phyloP scores from a whole-genome alignment of 2,329 filamentous ascomycete species.

The Akanthomyces uredinophilus region DNA sequence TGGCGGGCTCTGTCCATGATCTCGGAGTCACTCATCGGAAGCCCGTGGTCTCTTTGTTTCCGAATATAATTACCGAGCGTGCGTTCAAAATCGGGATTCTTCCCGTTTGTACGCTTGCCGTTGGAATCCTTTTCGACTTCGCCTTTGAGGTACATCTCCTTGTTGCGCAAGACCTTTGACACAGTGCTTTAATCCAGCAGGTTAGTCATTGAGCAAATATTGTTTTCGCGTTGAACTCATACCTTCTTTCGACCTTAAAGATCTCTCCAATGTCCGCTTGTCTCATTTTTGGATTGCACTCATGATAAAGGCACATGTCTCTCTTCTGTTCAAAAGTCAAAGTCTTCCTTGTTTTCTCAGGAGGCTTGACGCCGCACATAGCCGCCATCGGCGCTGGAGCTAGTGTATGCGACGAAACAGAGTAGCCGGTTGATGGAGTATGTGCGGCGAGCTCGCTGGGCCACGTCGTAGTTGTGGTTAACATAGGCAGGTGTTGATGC shows the following conservation, averaged over 20 bases:
- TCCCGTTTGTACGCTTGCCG: conserved; percentile 76
- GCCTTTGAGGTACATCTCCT: conserved; percentile 89
- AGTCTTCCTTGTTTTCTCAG: conserved; percentile 70
- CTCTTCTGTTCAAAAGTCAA: conserved; percentile 86
- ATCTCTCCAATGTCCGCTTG: conserved; percentile 94
- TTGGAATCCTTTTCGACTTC: conserved; percentile 66
- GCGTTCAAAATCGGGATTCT: conserved; percentile 85
- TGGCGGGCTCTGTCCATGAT: conserved; percentile 80
- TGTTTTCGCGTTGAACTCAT: conserved; percentile 26
- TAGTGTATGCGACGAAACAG: conserved; percentile 54
- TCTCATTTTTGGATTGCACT: conserved; percentile 83
- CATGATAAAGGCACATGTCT: conserved; percentile 89
- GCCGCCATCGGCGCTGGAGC: conserved; percentile 49
- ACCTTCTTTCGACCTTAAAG: conserved; percentile 98
- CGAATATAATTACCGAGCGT: conserved; percentile 82
- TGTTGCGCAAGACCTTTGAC: conserved; percentile 93
- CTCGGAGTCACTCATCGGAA: conserved; percentile 69
- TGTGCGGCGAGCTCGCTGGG: conserved; percentile 78
- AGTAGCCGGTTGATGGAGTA: conserved; percentile 45
- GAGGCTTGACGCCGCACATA: conserved; percentile 32
- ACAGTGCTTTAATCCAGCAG: conserved; percentile 64
- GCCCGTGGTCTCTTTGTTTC: conserved; percentile 72
- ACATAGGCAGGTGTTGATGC: conserved; percentile 55
- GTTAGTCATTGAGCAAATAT: conserved; percentile 18
- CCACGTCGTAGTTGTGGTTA: conserved; percentile 70